Evolutionary conservation across 805 yeast species (phyloP), one percentile per base, ranked within the genome.

Genomic region (Cyberlindnera mrakii): DNA sequence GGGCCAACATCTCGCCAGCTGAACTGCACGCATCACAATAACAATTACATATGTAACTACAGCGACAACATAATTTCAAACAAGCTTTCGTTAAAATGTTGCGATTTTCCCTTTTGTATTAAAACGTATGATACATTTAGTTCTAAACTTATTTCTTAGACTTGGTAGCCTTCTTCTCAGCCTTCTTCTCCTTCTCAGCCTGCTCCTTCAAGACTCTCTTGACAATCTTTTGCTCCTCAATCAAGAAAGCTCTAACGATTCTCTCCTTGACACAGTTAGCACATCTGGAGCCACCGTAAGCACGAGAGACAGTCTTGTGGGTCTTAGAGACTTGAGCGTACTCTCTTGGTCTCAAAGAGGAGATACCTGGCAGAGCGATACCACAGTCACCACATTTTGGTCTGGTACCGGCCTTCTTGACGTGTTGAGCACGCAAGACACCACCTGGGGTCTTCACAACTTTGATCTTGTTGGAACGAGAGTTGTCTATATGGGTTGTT

Each of bases 371-470:
- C 63, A 87, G 80, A 64, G 83, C 81, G 50, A 60, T 58, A 67
- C 88, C 88, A 74, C 85, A 78, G 77, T 81, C 88, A 77, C 88
- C 88, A 77, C 88, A 81, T 70, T 80, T 81, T 69, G 81, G 82
- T 74, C 84, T 79, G 65, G 93, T 69, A 64, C 87, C 95, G 58
- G 63, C 64, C 80, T 88, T 88, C 82, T 86, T 85, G 68, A 88
- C 78, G 80, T 93, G 99, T 75, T 90, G 96, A 70, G 96, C 96
- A 71, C 89, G 83, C 75, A 93, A 83, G 75, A 84, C 85, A 71
- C 98, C 98, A 82, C 99, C 99, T 75, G 99, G 99, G 77, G 99
- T 93, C 87, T 91, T 93, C 66, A 91, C 96, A 75, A 91, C 95
- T 90, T 86, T 91, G 81, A 93, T 91, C 81, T 85, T 87, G 96